A percentile compares a stretch with the other conserved stretches of the same genome.
Evolutionary conservation across 345 rosid genomes (phyloP).

Genomic region (Hevea brasiliensis): DNA sequence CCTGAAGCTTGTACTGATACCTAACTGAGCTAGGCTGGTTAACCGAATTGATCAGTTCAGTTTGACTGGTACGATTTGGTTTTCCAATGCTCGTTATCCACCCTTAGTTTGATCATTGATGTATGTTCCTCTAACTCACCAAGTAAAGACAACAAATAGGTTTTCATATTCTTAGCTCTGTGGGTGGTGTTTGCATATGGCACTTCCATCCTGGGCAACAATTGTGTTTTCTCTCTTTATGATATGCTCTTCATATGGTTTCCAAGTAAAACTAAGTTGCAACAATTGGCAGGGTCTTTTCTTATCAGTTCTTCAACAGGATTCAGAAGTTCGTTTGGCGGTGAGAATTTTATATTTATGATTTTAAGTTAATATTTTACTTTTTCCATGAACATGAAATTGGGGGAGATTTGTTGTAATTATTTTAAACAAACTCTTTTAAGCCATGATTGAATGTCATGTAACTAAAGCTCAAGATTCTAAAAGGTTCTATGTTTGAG

Average conservation of each 20-base stretch:
- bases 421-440: neutral
- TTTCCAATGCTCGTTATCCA: too few species aligned
- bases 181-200: neutral
- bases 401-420: neutral
- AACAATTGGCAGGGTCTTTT: constrained; percentile 66
- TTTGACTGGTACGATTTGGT: too few species aligned
- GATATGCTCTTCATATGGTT: neutral
- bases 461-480: neutral
- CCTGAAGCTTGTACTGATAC: too few species aligned
- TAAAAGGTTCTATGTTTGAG: neutral
- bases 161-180: neutral
- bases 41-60: too few species aligned
- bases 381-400: neutral
- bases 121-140: neutral
- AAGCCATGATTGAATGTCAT: neutral
- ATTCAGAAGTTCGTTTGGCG: constrained; percentile 69
- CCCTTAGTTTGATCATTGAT: too few species aligned
- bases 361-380: constrained; percentile 3
- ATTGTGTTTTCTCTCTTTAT: neutral
- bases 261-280: constrained; percentile 5
- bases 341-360: constrained; percentile 40
- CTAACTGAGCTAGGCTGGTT: too few species aligned
- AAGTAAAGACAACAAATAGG: neutral
- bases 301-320: constrained; percentile 73
- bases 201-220: neutral